Base-by-base conservation (phyloP, 1,284 basidiomycete genomes). In the Ceratobasidium sp. region DNA sequence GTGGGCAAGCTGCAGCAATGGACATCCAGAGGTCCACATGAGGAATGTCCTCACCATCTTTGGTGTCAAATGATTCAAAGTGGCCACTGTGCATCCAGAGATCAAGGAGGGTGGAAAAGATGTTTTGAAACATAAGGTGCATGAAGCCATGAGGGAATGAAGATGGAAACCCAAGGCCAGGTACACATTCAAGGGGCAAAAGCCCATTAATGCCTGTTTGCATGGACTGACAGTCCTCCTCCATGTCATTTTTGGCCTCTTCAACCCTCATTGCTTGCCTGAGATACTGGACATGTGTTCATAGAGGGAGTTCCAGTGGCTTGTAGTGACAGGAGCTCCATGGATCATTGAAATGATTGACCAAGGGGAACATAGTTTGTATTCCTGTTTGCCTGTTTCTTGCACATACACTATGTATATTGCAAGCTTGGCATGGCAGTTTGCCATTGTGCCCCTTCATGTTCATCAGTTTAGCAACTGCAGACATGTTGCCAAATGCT, bases 1-100 rank as follows among this genome's bases (percentile, higher is more conserved):
- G 70, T 30, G 25, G 78, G 70, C 77, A 78, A 0, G 74, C 77
- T 4, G 71, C 69, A 0, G 81, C 80, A 54, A 83, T 79, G 0
- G 75, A 78, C 2, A 78, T 74, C 82, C 81, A 83, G 0, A 80
- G 74, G 0, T 72, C 67, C 23, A 71, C 47, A 14, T 21, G 7
- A 4, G 49, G 13, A 2, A 47, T 8, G 25, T 64, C 52, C 5
- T 64, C 60, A 13, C 53, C 36, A 27, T 27, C 8, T 2, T 33
- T 33, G 3, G 47, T 42, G 7, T 49, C 60, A 30, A 64, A 64
- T 21, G 30, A 13, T 6, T 23, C 27, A 11, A 13, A 53, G 21
- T 27, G n/a, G 2, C 27, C 6, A 1, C 13, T 13, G 4, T n/a
- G 47, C 3, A 56, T 66, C 72, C 71, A 71, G 0, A 73, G 42